Conservation (phyloP, 495 filamentous ascomycete genomes). For the Lasiosphaeria ovina region DNA sequence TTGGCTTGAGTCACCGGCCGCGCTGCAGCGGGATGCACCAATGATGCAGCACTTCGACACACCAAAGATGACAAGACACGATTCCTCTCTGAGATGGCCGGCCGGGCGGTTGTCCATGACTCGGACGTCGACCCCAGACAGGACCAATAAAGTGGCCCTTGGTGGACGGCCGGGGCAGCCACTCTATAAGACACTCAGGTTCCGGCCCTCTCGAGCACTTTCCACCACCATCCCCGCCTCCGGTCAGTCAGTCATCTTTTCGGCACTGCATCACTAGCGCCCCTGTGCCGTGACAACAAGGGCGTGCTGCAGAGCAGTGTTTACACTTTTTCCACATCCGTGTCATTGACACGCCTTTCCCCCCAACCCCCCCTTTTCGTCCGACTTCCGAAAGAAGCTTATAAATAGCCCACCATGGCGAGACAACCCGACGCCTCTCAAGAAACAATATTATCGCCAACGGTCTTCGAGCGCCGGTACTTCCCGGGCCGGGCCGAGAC, state of each 20-base stretch:
- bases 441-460: neutral
- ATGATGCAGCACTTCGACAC: no score
- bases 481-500: neutral
- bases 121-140: neutral
- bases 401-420: conserved; percentile 3
- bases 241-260: neutral
- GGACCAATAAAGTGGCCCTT: neutral
- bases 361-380: neutral
- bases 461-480: neutral
- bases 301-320: no score
- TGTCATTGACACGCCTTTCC: neutral
- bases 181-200: neutral
- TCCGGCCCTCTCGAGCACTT: neutral
- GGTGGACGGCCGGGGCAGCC: neutral
- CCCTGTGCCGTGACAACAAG: no score
- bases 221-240: neutral
- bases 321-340: neutral
- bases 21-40: no score
- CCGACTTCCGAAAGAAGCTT: neutral
- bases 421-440: neutral
- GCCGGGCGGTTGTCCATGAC: neutral
- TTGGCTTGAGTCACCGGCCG: no score
- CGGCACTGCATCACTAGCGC: no score
- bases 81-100: neutral
- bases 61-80: no score